phyloP scores from a whole-genome alignment of 2,329 filamentous ascomycete species.

The Endothia cerciana region DNA sequence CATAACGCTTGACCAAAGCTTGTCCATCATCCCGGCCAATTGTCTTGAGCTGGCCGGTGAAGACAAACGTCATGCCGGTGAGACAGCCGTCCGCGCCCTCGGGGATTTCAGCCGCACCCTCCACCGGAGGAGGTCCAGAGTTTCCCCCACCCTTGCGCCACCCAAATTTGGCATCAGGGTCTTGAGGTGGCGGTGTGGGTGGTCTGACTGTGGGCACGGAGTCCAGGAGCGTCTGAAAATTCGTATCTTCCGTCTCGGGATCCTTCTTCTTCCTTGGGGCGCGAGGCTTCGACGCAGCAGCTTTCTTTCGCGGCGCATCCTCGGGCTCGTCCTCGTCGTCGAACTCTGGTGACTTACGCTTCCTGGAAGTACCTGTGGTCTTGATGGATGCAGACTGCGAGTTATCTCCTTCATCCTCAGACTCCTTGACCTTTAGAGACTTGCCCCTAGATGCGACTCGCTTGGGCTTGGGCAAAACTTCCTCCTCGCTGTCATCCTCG shows the following conservation, averaged over 20 bases:
- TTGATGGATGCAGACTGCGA: slow-evolving; percentile 38
- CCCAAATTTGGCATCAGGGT: slow-evolving; percentile 76
- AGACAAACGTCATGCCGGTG: slow-evolving; percentile 88
- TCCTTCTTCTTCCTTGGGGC: slow-evolving; percentile 67
- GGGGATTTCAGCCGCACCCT: slow-evolving; percentile 73
- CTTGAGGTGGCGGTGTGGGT: slow-evolving; percentile 79
- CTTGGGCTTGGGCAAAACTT: slow-evolving; percentile 64
- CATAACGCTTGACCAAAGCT: slow-evolving; percentile 87
- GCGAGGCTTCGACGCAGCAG: slow-evolving; percentile 61
- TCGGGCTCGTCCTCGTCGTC: slow-evolving; percentile 27
- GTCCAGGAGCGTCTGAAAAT: slow-evolving; percentile 83
- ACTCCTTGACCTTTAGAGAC: slow-evolving; percentile 37
- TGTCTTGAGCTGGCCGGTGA: slow-evolving; percentile 83
- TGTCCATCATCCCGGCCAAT: slow-evolving; percentile 85
- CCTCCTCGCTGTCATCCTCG: slow-evolving; percentile 73
- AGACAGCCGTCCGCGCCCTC: slow-evolving; percentile 87
- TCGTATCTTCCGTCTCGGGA: slow-evolving; percentile 67
- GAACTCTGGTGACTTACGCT: slow-evolving; percentile 28
- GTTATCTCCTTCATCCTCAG: slow-evolving; percentile 41
- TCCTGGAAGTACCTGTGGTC: slow-evolving; percentile 35
- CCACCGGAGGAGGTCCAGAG: slow-evolving; percentile 64
- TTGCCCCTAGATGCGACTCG: slow-evolving; percentile 53
- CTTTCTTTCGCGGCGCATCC: slow-evolving; percentile 50
- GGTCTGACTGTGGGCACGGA: slow-evolving; percentile 82
- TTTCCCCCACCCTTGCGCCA: slow-evolving; percentile 71